phyloP scores from a whole-genome alignment of 2,329 filamentous ascomycete species.

The Rhinocladiella mackenziei region DNA sequence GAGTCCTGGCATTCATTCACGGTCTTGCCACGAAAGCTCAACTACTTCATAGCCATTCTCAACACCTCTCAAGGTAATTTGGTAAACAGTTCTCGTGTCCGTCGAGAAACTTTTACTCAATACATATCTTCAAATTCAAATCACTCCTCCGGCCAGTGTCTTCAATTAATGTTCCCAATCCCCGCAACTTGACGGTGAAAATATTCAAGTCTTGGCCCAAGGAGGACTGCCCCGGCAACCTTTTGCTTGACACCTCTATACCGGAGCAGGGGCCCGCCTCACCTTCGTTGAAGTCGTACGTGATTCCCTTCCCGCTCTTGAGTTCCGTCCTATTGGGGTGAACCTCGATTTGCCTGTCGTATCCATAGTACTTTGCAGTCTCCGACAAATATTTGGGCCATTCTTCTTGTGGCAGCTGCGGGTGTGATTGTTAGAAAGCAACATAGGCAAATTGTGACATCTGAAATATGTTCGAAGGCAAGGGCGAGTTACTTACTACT shows the following conservation, averaged over 20 bases:
- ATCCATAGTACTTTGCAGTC: slow-evolving; percentile 10
- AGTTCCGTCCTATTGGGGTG: not conserved
- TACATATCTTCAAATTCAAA: slow-evolving; percentile 5
- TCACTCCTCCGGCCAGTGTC: slow-evolving; percentile 1
- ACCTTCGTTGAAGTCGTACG: slow-evolving; percentile 1
- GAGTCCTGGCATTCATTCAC: too few species aligned
- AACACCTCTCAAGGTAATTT: not conserved
- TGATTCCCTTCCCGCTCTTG: slow-evolving; percentile 1
- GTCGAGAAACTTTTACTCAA: not conserved
- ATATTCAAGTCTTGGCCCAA: slow-evolving; percentile 2
- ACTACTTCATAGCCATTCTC: too few species aligned
- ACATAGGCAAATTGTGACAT: too few species aligned
- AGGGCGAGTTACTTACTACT: slow-evolving; percentile 4
- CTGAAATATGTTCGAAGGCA: too few species aligned
- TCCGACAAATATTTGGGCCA: slow-evolving; percentile 6
- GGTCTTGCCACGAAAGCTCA: too few species aligned
- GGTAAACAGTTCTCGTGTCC: not conserved
- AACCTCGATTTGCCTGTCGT: slow-evolving; percentile 7
- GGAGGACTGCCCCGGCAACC: slow-evolving; percentile 1
- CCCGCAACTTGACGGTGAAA: slow-evolving; percentile 1
- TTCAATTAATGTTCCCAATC: slow-evolving; percentile 7
- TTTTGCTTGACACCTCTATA: slow-evolving; percentile 4
- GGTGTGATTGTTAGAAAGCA: not conserved
- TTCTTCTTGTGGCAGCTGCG: slow-evolving; percentile 6
- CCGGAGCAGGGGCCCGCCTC: not conserved